Evolutionary conservation across 1,284 basidiomycete species (phyloP).

Genomic region (Porogramme epimiltina): DNA sequence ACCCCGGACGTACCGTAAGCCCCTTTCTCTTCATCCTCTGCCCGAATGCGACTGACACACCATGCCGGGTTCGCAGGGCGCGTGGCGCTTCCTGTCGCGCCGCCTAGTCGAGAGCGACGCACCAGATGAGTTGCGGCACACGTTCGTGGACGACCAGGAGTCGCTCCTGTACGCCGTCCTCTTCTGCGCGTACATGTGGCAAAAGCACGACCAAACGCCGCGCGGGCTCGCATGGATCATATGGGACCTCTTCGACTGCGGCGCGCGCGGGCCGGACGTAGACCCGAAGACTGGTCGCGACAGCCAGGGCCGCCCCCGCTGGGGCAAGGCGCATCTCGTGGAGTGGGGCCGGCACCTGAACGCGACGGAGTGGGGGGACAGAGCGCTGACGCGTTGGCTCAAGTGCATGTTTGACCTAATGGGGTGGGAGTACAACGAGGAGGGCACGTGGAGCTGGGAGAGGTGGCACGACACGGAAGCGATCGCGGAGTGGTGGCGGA

Average conservation of each 20-base stretch:
- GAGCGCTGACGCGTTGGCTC: no score
- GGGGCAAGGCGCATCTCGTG: no score
- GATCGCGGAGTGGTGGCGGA: no score
- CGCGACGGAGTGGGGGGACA: no score
- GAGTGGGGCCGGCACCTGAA: no score
- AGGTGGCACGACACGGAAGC: no score
- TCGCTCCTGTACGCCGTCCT: slow-evolving; percentile 8
- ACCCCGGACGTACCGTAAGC: slow-evolving; percentile 1
- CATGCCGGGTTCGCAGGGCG: neutral
- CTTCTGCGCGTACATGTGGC: neutral
- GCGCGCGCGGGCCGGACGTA: no score
- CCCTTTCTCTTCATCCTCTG: neutral
- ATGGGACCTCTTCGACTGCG: neutral
- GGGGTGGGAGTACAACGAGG: no score
- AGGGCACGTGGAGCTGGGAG: no score
- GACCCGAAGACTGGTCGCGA: no score
- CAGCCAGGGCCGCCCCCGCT: no score
- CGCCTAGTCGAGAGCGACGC: neutral
- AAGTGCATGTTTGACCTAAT: no score
- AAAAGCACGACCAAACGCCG: neutral
- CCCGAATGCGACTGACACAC: neutral
- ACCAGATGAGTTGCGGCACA: neutral
- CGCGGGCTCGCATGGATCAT: neutral
- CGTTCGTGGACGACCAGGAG: slow-evolving; percentile 8
- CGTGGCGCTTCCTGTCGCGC: slow-evolving; percentile 4